These are phyloP conservation scores for Camelina neglecta DNA, from an alignment of 345 rosid species.

Conservation along the genomic window DNA sequence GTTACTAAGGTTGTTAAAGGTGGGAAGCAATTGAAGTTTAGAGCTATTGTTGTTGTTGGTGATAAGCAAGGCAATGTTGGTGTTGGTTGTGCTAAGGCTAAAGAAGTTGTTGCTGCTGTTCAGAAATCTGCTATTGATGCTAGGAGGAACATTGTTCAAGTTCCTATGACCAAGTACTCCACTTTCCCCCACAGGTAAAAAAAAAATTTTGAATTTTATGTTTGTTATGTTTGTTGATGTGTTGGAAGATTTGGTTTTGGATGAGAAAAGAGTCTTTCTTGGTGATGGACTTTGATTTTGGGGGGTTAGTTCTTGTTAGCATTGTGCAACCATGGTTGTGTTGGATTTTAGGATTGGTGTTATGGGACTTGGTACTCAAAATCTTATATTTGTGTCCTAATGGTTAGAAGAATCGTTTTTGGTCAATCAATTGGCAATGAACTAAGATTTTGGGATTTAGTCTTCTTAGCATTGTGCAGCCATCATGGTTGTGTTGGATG, in stretches of 20 bases:
- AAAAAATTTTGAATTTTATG: slow-evolving; percentile 2
- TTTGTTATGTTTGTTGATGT: slow-evolving; percentile 1
- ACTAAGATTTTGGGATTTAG: background rate
- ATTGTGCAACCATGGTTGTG: background rate
- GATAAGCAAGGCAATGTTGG: slow-evolving; percentile 85
- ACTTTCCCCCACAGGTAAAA: slow-evolving; percentile 87
- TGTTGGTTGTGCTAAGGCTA: slow-evolving; percentile 90
- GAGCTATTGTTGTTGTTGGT: slow-evolving; percentile 86
- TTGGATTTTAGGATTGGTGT: slow-evolving; percentile 8
- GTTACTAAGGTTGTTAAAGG: slow-evolving; percentile 95
- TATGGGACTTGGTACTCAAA: slow-evolving; percentile 43
- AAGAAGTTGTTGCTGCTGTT: slow-evolving; percentile 76
- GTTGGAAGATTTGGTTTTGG: background rate
- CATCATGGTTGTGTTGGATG: background rate
- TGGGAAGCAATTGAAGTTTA: slow-evolving; percentile 79
- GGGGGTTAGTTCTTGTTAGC: slow-evolving; percentile 10
- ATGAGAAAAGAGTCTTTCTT: background rate
- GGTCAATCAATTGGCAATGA: background rate
- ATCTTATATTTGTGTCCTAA: no score
- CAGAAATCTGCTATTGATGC: slow-evolving; percentile 83
- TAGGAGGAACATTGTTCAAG: slow-evolving; percentile 71
- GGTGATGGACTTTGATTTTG: background rate
- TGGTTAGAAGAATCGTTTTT: no score
- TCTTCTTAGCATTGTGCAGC: background rate
- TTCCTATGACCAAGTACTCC: slow-evolving; percentile 84